Conservation (phyloP, 2,329 filamentous ascomycete species). For the Elsinoe australis region DNA sequence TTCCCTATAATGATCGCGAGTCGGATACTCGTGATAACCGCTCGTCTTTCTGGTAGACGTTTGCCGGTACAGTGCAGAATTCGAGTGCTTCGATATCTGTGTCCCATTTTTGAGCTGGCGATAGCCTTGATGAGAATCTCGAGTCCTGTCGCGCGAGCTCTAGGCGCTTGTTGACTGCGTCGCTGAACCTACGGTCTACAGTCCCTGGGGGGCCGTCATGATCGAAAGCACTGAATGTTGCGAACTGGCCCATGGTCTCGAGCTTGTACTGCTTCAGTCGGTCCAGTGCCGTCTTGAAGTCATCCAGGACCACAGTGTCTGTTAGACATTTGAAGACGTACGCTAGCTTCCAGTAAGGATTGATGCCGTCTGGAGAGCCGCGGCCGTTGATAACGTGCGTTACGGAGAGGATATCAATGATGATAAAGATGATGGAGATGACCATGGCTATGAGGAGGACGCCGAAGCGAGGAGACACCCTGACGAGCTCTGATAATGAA, state of each 20-base stretch:
- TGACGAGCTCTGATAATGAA: slow-evolving; percentile 49
- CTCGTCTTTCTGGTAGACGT: slow-evolving; percentile 11
- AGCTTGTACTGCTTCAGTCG: slow-evolving; percentile 40
- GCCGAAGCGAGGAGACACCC: slow-evolving; percentile 56
- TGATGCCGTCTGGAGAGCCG: slow-evolving; percentile 45
- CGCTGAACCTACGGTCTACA: slow-evolving; percentile 9
- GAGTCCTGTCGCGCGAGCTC: slow-evolving; percentile 7
- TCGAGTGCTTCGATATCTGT: slow-evolving; percentile 5
- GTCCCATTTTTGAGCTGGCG: slow-evolving; percentile 6
- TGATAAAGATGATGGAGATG: slow-evolving; percentile 52
- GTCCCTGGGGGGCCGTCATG: slow-evolving; percentile 1
- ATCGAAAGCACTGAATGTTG: slow-evolving; percentile 12
- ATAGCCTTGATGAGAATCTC: background rate
- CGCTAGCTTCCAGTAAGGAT: slow-evolving; percentile 58
- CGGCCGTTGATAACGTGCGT: slow-evolving; percentile 34
- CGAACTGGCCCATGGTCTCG: slow-evolving; percentile 24
- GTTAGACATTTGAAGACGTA: slow-evolving; percentile 62
- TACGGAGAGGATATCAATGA: slow-evolving; percentile 55
- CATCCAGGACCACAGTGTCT: slow-evolving; percentile 59
- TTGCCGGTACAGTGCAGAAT: slow-evolving; percentile 7
- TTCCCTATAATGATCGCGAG: background rate
- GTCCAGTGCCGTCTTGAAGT: slow-evolving; percentile 56
- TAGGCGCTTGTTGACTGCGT: slow-evolving; percentile 9
- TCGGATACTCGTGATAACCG: background rate
- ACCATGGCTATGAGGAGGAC: slow-evolving; percentile 55